Base-by-base conservation (phyloP, 2,329 filamentous ascomycete genomes). In the Exophiala aquamarina region DNA sequence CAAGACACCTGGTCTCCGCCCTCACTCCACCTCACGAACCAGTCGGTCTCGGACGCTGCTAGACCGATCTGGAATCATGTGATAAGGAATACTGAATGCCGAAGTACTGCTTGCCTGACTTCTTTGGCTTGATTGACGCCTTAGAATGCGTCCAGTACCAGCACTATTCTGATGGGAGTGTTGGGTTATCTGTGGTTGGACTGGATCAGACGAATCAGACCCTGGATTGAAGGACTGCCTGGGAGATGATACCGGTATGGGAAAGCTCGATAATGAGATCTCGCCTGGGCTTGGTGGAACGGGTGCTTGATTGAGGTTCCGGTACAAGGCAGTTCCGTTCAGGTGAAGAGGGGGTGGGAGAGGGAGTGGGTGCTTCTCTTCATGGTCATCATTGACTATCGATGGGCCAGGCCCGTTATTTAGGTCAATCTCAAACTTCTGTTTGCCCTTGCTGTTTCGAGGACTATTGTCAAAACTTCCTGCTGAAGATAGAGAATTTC, bases 51-150 rank as follows among this genome's bases (percentile, higher is more conserved):
- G 49, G 41, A 44, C 44, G 33, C 55, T 57, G 38, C 55, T 57
- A 15, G 52, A 52, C 3, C 55, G 52, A 42, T 55, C 55, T 3
- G 55, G 55, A 36, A 57, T 54, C 55, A 55, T 47, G 38, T 57
- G 55, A 28, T 35, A 44, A 14, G 55, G 55, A 38, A 57, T 57
- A 44, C 54, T 57, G 38, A 53, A 55, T 21, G 33, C 41, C 8
- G 52, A 55, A 20, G 41, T 26, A 35, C 42, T 54, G 38, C 49
- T 53, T 4, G 49, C 33, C 41, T 55, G 46, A 15, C 52, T 55
- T 20, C 36, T 37, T 20, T 34, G 38, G 18, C 52, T 55, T 5
- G 52, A 40, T 21, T 41, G 45, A 9, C 52, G 41, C n/a, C 43
- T 38, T 20, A 50, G 19, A n/a, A 44, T 31, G 15, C 51, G 47